phyloP scores from a whole-genome alignment of 106 monocot species.

The Phalaenopsis aphrodite region DNA sequence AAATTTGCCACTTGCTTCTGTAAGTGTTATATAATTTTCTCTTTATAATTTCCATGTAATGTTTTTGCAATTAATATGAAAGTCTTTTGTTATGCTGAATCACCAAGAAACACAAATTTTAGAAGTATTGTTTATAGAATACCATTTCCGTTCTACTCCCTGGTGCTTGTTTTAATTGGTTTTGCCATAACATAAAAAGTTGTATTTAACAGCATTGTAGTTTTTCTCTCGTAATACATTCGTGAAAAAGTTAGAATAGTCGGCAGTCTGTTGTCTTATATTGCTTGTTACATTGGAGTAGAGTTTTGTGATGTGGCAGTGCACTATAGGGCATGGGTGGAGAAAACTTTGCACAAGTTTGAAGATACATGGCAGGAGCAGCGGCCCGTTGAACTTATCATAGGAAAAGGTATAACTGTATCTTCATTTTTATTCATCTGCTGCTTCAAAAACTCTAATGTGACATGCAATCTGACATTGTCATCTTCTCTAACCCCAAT shows the following conservation, averaged over 20 bases:
- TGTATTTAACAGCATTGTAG: background rate
- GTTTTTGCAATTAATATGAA: background rate
- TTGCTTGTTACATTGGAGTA: background rate
- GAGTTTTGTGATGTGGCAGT: constrained; percentile 37
- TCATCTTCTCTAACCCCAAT: background rate
- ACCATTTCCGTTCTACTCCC: background rate
- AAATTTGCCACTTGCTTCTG: constrained; percentile 76
- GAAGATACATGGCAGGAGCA: constrained; percentile 99
- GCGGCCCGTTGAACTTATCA: constrained; percentile 58
- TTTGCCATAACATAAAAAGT: background rate
- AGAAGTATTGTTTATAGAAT: background rate
- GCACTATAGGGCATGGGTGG: constrained; percentile 87
- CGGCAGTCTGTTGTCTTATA: background rate
- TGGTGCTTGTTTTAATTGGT: background rate
- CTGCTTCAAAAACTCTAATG: background rate
- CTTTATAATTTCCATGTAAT: background rate
- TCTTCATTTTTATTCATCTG: background rate
- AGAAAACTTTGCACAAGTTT: constrained; percentile 68
- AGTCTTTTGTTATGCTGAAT: background rate
- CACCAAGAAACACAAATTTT: background rate
- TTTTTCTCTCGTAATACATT: background rate
- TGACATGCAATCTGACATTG: background rate
- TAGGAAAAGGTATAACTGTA: constrained; percentile 72
- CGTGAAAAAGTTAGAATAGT: background rate
- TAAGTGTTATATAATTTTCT: constrained; percentile 34